phyloP scores from a whole-genome alignment of 2,329 filamentous ascomycete genomes.

The Dryadomyces quercus-mongolicae region DNA sequence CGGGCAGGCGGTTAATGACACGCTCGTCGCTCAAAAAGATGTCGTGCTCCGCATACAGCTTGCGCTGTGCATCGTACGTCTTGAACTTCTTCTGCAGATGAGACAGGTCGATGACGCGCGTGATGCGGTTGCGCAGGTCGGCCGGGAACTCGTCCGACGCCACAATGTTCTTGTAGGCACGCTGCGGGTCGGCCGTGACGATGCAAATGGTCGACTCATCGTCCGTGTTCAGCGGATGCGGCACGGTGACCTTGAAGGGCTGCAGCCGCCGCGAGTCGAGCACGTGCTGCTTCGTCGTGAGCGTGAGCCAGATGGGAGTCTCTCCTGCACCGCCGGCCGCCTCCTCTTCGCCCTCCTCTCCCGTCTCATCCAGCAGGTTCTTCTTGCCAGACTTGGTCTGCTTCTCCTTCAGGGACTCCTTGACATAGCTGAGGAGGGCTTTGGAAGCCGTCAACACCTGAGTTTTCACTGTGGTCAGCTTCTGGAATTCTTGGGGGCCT shows the following conservation, averaged over 20 bases:
- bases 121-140: constrained; percentile 54
- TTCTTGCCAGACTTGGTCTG: constrained; percentile 36
- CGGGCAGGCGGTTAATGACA: constrained; percentile 62
- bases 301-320: constrained; percentile 47
- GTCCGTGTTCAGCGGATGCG: constrained; percentile 61
- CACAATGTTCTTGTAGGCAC: constrained; percentile 81
- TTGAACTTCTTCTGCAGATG: constrained; percentile 78
- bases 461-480: not conserved
- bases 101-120: constrained; percentile 64
- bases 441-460: constrained; percentile 51
- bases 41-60: constrained; percentile 77
- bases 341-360: constrained; percentile 18
- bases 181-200: constrained; percentile 64
- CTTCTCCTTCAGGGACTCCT: constrained; percentile 38
- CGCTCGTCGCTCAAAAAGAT: constrained; percentile 89
- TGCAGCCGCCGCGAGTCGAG: constrained; percentile 67
- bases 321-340: constrained; percentile 26
- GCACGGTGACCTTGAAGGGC: constrained; percentile 69
- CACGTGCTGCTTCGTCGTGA: constrained; percentile 55
- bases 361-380: constrained; percentile 37
- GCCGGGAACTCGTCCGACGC: constrained; percentile 59
- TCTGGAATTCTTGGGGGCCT: not conserved
- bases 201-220: constrained; percentile 64
- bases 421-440: constrained; percentile 50
- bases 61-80: constrained; percentile 75